Conservation (phyloP, 1,284 basidiomycete species). For the Rhodotorula sp. region DNA sequence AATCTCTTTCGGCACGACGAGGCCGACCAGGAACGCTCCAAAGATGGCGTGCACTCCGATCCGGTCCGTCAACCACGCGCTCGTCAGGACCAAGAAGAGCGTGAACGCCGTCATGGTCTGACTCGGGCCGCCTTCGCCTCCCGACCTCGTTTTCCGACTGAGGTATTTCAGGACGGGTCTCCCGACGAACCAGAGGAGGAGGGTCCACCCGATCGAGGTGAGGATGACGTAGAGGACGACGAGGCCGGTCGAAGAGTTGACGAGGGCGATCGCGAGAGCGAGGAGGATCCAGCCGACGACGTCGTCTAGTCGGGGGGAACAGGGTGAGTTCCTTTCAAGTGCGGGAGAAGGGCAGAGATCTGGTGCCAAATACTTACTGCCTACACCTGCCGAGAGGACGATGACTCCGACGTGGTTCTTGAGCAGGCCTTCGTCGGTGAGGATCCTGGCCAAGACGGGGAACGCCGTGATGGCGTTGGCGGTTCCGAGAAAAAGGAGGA, state of each 20-base stretch:
- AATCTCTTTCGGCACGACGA: constrained; percentile 87
- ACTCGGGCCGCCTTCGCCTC: constrained; percentile 66
- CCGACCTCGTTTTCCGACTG: constrained; percentile 71
- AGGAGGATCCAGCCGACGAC: constrained; percentile 59
- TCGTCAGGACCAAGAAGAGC: constrained; percentile 70
- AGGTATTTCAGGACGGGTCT: constrained; percentile 54
- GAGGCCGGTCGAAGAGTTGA: constrained; percentile 71
- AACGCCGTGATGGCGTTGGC: constrained; percentile 45
- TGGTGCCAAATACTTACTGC: constrained; percentile 52
- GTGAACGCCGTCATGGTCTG: constrained; percentile 72
- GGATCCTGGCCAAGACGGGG: constrained; percentile 81
- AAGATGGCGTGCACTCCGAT: constrained; percentile 63
- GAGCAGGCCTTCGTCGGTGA: constrained; percentile 69
- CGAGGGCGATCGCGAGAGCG: constrained; percentile 83
- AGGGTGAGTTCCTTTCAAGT: not conserved
- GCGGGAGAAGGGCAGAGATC: constrained; percentile 58
- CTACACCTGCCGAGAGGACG: constrained; percentile 88
- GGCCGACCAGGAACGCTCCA: constrained; percentile 71
- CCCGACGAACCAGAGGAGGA: constrained; percentile 73
- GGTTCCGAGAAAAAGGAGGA: constrained; percentile 90
- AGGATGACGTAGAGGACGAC: constrained; percentile 77
- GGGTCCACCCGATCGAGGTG: constrained; percentile 72
- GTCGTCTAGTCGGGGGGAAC: not conserved
- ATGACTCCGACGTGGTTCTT: constrained; percentile 92
- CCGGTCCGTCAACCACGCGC: constrained; percentile 83